A percentile compares a stretch with the other conserved stretches of the same genome.
These are phyloP conservation scores for Gaertneriomyces semiglobifer DNA, from an alignment of 192 early-diverging fungal genomes.

Conservation along the genomic window DNA sequence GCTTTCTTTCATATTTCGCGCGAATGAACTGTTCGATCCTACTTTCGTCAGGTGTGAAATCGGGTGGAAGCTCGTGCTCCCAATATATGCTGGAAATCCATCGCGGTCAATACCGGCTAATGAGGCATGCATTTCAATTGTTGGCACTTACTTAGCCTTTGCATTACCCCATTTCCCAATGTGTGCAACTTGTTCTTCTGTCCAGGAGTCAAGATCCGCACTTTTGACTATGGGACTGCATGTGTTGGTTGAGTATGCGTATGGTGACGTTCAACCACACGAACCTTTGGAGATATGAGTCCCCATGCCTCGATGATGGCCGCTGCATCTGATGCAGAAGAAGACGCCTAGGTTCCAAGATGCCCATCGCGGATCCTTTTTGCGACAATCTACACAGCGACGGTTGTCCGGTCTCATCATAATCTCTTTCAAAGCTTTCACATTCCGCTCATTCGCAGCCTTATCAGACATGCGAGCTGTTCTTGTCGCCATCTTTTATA, in stretches of 20 bases:
- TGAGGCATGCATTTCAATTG: neutral
- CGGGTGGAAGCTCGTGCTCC: constrained; percentile 47
- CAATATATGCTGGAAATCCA: constrained; percentile 40
- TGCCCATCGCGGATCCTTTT: constrained; percentile 76
- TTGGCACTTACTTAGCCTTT: constrained; percentile 53
- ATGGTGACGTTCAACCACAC: neutral
- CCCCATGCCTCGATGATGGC: constrained; percentile 77
- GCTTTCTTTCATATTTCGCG: constrained; percentile 75
- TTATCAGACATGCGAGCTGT: constrained; percentile 64
- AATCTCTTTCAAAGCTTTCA: constrained; percentile 66
- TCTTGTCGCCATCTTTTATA: constrained; percentile 49
- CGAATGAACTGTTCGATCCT: constrained; percentile 74
- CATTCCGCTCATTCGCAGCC: constrained; percentile 65
- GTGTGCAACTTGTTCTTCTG: constrained; percentile 71
- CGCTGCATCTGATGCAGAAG: constrained; percentile 90
- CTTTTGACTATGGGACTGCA: constrained; percentile 61
- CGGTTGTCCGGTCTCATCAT: constrained; percentile 67
- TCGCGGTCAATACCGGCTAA: neutral
- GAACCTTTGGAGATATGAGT: constrained; percentile 81
- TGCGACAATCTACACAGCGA: constrained; percentile 74
- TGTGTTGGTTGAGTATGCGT: too few relatives aligned
- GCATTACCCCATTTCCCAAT: constrained; percentile 80
- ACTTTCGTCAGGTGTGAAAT: constrained; percentile 55
- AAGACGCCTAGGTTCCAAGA: constrained; percentile 91
- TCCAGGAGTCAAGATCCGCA: constrained; percentile 80